phyloP scores from a whole-genome alignment of 768 basidiomycete species.

The Russula ochroleuca region DNA sequence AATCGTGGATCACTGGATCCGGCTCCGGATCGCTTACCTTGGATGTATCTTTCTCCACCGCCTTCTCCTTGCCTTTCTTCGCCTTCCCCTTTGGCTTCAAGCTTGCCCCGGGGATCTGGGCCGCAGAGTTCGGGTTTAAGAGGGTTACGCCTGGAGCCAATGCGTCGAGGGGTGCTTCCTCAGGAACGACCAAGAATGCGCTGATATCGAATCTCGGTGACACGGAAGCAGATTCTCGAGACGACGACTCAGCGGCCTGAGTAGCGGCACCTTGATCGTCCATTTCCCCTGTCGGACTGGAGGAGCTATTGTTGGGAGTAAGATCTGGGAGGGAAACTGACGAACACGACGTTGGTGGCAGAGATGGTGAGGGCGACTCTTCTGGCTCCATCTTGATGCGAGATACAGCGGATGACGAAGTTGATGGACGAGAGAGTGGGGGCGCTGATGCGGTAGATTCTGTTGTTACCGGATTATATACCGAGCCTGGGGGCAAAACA shows the following conservation, averaged over 20 bases:
- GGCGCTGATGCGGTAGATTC: constrained; percentile 20
- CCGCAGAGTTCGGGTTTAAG: constrained; percentile 3
- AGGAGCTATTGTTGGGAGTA: constrained; percentile 29
- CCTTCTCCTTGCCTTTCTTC: constrained; percentile 27
- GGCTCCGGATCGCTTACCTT: constrained; percentile 8
- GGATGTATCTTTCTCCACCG: constrained; percentile 1
- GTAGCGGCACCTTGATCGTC: constrained; percentile 16
- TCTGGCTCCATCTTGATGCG: constrained; percentile 21
- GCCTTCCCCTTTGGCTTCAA: constrained; percentile 22
- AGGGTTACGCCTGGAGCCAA: constrained; percentile 27
- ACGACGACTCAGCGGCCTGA: constrained; percentile 7
- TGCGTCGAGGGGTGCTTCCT: constrained; percentile 27
- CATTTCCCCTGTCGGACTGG: constrained; percentile 26
- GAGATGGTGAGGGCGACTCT: constrained; percentile 24
- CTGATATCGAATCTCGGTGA: constrained; percentile 23
- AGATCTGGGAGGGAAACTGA: constrained; percentile 27
- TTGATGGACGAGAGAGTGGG: constrained; percentile 13
- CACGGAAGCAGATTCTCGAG: constrained; percentile 11
- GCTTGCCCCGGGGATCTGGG: neutral
- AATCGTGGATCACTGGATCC: neutral
- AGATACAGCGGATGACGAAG: constrained; percentile 18
- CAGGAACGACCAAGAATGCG: constrained; percentile 26
- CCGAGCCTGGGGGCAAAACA: constrained; percentile 55
- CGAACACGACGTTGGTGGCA: constrained; percentile 23
- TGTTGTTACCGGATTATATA: constrained; percentile 35